phyloP scores from a whole-genome alignment of 2,329 filamentous ascomycete species.

The Alternaria triticimaculans region DNA sequence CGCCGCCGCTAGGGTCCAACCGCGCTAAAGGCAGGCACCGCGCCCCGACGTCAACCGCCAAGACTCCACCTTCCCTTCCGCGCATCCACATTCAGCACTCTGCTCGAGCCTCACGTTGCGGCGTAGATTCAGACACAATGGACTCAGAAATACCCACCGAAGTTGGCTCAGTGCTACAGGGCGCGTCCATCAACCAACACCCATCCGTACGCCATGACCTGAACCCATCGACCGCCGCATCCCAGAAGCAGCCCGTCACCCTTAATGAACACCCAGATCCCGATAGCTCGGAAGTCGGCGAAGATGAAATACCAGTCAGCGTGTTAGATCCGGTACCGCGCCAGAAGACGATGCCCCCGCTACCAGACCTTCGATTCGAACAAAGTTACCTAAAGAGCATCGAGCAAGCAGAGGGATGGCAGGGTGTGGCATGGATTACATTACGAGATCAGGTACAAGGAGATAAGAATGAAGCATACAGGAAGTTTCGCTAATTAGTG shows the following conservation, averaged over 20 bases:
- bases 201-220: constrained; percentile 78
- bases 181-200: constrained; percentile 74
- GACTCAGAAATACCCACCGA: constrained; percentile 66
- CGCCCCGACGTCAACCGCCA: constrained; percentile 34
- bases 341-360: constrained; percentile 68
- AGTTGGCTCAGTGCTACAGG: constrained; percentile 80
- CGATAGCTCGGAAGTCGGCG: constrained; percentile 59
- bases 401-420: constrained; percentile 77
- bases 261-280: constrained; percentile 44
- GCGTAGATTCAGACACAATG: constrained; percentile 51
- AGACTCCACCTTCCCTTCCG: constrained; percentile 25
- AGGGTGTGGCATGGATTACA: constrained; percentile 83
- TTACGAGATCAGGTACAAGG: constrained; percentile 78
- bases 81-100: constrained; percentile 3
- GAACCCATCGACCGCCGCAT: constrained; percentile 79
- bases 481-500: neutral
- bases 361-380: constrained; percentile 89
- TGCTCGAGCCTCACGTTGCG: neutral
- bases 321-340: constrained; percentile 64
- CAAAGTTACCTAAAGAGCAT: constrained; percentile 97
- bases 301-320: constrained; percentile 73
- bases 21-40: constrained; percentile 20
- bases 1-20: constrained; percentile 23
- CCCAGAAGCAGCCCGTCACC: constrained; percentile 67
- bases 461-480: neutral